A percentile compares a stretch with the other conserved stretches of the same genome.
Evolutionary conservation across 148 eudicot species (phyloP).

Genomic region (Pouteria glomerata): DNA sequence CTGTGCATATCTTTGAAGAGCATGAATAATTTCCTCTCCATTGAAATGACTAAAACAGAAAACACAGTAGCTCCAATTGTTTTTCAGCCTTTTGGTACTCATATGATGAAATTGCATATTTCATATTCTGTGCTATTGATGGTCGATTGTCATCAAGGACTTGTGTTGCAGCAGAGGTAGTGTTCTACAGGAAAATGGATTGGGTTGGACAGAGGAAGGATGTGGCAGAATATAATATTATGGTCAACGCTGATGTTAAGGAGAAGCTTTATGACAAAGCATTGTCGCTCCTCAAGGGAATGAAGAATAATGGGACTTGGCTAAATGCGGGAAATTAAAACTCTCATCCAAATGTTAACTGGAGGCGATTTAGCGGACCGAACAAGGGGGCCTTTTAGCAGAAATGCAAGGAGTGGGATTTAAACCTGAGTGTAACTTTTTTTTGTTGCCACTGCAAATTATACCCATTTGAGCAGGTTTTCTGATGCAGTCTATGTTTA

Average conservation of each 20-base stretch:
- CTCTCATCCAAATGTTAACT: slow-evolving; percentile 76
- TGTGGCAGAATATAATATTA: slow-evolving; percentile 69
- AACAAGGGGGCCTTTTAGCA: slow-evolving; percentile 48
- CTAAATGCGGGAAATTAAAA: slow-evolving; percentile 81
- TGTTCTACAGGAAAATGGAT: slow-evolving; percentile 48
- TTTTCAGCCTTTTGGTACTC: too few species aligned
- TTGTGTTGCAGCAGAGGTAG: slow-evolving; percentile 75
- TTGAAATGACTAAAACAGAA: too few species aligned
- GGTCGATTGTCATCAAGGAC: slow-evolving; percentile 51
- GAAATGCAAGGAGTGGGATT: slow-evolving; percentile 72
- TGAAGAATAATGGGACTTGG: slow-evolving; percentile 83
- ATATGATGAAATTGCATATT: too few species aligned
- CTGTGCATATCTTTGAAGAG: too few species aligned
- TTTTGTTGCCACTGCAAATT: slow-evolving; percentile 57
- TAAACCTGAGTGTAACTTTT: slow-evolving; percentile 53
- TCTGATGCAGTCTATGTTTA: slow-evolving; percentile 54
- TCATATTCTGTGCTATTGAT: too few species aligned
- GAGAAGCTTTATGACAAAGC: slow-evolving; percentile 74
- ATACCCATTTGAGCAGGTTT: slow-evolving; percentile 45
- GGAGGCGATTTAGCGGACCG: slow-evolving; percentile 63
- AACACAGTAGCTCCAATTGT: too few species aligned
- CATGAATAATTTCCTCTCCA: too few species aligned
- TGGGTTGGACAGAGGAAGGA: slow-evolving; percentile 47
- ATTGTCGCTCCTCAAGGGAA: slow-evolving; percentile 57
- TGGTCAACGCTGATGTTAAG: slow-evolving; percentile 82